phyloP scores from a whole-genome alignment of 768 basidiomycete species.

The Suillus ampliporus region DNA sequence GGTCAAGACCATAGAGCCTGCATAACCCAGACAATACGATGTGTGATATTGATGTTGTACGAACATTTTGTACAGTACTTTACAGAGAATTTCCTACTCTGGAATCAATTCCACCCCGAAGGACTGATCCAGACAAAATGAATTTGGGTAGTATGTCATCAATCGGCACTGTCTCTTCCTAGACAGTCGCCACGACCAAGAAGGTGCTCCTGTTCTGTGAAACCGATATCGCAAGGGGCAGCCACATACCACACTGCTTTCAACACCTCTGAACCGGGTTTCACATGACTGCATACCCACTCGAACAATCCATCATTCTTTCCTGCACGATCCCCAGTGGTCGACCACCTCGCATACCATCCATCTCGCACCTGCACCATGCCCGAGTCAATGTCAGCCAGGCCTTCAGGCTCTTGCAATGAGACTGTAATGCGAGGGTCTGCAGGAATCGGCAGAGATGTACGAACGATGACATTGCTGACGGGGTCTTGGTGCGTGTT shows the following conservation, averaged over 20 bases:
- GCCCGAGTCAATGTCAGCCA: conserved; percentile 28
- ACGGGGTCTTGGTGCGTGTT: conserved; percentile 21
- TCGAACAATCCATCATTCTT: conserved; percentile 32
- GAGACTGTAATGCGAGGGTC: conserved; percentile 35
- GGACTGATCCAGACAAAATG: too few species aligned
- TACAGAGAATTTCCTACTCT: not conserved
- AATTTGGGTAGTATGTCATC: not conserved
- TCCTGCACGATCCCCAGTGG: conserved; percentile 22
- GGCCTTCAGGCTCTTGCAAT: conserved; percentile 30
- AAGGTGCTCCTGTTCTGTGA: conserved; percentile 16
- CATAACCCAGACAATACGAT: not conserved
- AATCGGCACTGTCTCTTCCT: not conserved
- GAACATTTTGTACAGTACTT: not conserved
- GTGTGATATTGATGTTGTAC: not conserved
- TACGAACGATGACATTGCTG: conserved; percentile 28
- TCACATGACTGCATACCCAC: conserved; percentile 33
- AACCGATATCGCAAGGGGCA: conserved; percentile 26
- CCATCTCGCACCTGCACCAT: conserved; percentile 15
- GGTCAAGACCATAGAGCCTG: not conserved
- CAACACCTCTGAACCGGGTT: conserved; percentile 29
- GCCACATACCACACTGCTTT: conserved; percentile 36
- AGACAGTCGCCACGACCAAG: not conserved
- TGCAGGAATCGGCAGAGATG: conserved; percentile 31
- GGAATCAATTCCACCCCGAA: not conserved
- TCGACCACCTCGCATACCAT: conserved; percentile 27